phyloP scores from a whole-genome alignment of 2,329 filamentous ascomycete species.

The Davidsoniella virescens region DNA sequence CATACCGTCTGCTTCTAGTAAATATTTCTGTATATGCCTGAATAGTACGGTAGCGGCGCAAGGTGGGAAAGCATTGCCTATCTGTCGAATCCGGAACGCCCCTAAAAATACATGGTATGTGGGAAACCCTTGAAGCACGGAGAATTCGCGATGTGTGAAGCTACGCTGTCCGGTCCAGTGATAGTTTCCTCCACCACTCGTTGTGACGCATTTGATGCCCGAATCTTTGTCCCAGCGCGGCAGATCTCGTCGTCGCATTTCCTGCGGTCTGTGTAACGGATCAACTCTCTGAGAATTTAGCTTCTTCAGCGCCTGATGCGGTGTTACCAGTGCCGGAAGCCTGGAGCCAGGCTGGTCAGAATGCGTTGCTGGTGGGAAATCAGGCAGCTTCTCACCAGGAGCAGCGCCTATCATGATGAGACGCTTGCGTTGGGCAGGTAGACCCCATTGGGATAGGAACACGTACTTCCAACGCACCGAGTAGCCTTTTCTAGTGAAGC shows the following conservation, averaged over 20 bases:
- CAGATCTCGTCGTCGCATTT: constrained; percentile 18
- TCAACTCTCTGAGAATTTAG: constrained; percentile 20
- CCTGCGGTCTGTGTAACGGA: constrained; percentile 24
- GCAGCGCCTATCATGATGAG: constrained; percentile 42
- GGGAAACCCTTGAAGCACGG: constrained; percentile 55
- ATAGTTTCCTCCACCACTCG: constrained; percentile 42
- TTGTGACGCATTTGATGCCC: constrained; percentile 46
- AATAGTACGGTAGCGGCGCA: constrained; percentile 34
- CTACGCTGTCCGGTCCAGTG: constrained; percentile 47
- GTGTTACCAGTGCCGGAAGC: constrained; percentile 27
- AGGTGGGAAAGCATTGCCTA: constrained; percentile 67
- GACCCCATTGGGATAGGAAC: constrained; percentile 32
- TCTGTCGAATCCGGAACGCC: constrained; percentile 39
- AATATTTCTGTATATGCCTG: constrained; percentile 29
- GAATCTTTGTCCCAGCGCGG: constrained; percentile 29
- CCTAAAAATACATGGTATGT: constrained; percentile 38
- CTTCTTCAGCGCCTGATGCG: constrained; percentile 25
- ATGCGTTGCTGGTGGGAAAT: constrained; percentile 49
- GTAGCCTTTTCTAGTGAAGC: constrained; percentile 49
- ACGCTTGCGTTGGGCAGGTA: constrained; percentile 32
- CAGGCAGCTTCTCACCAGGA: constrained; percentile 54
- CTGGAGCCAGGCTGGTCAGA: constrained; percentile 19
- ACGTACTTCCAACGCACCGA: constrained; percentile 54
- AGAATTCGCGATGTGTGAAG: constrained; percentile 52
- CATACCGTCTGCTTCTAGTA: constrained; percentile 27